Percentiles rank a stretch among this genome's conserved stretches.
Evolutionary conservation across 352 stramenopile species (phyloP).

Genomic region (Globisporangium uncinulatum): DNA sequence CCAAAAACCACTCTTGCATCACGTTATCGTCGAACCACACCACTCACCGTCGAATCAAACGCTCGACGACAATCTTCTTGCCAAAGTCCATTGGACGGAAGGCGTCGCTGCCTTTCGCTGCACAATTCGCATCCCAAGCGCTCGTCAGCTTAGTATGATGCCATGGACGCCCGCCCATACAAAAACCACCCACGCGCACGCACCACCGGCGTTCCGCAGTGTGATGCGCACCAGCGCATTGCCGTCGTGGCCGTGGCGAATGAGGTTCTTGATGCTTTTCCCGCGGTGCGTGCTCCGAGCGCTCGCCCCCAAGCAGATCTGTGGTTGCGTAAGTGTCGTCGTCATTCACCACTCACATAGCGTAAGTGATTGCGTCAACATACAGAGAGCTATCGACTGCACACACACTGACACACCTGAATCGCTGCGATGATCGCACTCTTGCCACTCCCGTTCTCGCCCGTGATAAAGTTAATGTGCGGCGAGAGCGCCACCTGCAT

Average conservation of each 20-base stretch:
- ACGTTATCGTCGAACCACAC: no score
- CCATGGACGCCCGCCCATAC: no score
- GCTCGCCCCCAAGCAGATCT: slow-evolving; percentile 95
- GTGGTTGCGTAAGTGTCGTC: no score
- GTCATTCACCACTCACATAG: no score
- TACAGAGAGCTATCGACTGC: not conserved
- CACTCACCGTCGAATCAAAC: slow-evolving; percentile 73
- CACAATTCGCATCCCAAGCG: no score
- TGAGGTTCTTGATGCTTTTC: slow-evolving; percentile 94
- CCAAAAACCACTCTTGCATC: no score
- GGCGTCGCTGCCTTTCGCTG: slow-evolving; percentile 69
- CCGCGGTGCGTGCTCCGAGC: slow-evolving; percentile 92
- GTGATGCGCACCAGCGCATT: slow-evolving; percentile 92
- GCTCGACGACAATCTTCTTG: slow-evolving; percentile 91
- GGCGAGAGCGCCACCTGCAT: slow-evolving; percentile 81
- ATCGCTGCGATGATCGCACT: slow-evolving; percentile 96
- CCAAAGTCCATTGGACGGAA: slow-evolving; percentile 91
- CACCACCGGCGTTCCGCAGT: slow-evolving; percentile 81
- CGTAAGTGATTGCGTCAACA: slow-evolving; percentile 15
- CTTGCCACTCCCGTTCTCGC: slow-evolving; percentile 94
- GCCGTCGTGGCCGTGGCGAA: slow-evolving; percentile 87
- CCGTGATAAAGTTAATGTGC: slow-evolving; percentile 88
- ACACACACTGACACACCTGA: slow-evolving; percentile 61
- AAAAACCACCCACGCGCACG: no score
- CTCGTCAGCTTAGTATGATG: no score